A percentile compares a stretch with the other conserved stretches of the same genome.
phyloP scores from a whole-genome alignment of 2,329 filamentous ascomycete species.

The Chrysosporium keratinophilum region DNA sequence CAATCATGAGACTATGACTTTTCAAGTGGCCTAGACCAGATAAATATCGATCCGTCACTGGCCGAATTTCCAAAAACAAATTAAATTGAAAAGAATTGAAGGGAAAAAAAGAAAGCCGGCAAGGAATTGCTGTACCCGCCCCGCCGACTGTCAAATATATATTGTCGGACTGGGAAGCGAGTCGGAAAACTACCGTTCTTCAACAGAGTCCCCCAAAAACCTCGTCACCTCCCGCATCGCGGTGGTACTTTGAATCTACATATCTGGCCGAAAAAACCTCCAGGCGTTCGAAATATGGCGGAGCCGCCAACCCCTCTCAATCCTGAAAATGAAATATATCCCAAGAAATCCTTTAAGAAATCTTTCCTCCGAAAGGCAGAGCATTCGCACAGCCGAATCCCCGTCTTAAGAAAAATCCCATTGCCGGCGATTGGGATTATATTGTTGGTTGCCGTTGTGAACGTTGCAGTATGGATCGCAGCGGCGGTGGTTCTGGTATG shows the following conservation, averaged over 20 bases:
- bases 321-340: not conserved
- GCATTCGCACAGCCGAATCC: constrained; percentile 42
- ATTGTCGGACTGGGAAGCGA: not conserved
- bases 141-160: not conserved
- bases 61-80: not conserved
- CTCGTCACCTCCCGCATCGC: too few species aligned
- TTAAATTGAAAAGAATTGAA: not conserved
- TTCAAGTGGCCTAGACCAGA: too few species aligned
- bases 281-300: not conserved
- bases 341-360: constrained; percentile 12
- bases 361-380: constrained; percentile 33
- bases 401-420: constrained; percentile 47
- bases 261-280: too few species aligned
- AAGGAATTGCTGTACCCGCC: not conserved
- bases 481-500: constrained; percentile 48
- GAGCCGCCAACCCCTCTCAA: not conserved
- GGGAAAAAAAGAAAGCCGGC: not conserved
- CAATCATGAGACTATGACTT: too few species aligned
- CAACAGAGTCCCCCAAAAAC: too few species aligned
- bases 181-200: not conserved
- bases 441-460: constrained; percentile 42
- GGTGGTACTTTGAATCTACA: too few species aligned
- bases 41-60: not conserved
- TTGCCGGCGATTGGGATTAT: constrained; percentile 50
- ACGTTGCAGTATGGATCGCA: constrained; percentile 49